Evolutionary conservation across 805 yeast species (phyloP), one percentile per base, ranked within the genome.

Genomic region (Grigorovia yakushimaensis): DNA sequence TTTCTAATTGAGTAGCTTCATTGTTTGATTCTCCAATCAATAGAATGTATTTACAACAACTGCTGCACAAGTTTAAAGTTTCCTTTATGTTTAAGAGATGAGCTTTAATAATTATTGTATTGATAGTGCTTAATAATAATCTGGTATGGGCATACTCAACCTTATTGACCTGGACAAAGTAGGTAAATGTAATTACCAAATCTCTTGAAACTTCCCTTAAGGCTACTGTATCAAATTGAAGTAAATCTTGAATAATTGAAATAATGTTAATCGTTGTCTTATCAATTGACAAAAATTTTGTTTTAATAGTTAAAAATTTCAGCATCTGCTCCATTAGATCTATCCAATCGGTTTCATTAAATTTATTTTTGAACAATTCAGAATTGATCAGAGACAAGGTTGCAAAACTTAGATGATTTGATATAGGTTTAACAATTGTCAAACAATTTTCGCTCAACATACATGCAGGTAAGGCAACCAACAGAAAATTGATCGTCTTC

Each of bases 1-100:
- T 51, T 54, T 79, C 80, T 13, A 64, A 64, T 42, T 66, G 70
- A 3, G 78, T 50, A 0, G 66, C 56, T 1, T 68, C 73, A 54
- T 69, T 71, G 9, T 72, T 70, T 1, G 79, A 64, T 10, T 66
- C 55, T 18, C 67, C 60, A n/a, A 74, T 58, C 22, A 55, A 58
- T 2, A 70, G 49, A 3, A 71, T 53, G 15, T 69, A 59, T 11
- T 53, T 58, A 23, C 74, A 49, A 0, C 79, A 77, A 1, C 72
- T 39, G 38, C 60, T 60, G 13, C 71, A 66, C 3, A 79, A 51
- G 18, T 56, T 53, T 50, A 72, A 54, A 3, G 75, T 68, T 19
- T 67, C 56, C 4, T 57, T 47, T 6, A 73, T 56, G 53, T 76
- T 68, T 4, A 66, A 58, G 0, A 74, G 69, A 2, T 77, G 66